Percentiles rank a stretch among this genome's conserved stretches.
Conservation (phyloP, 2,329 filamentous ascomycete species). For the Canariomyces notabilis region DNA sequence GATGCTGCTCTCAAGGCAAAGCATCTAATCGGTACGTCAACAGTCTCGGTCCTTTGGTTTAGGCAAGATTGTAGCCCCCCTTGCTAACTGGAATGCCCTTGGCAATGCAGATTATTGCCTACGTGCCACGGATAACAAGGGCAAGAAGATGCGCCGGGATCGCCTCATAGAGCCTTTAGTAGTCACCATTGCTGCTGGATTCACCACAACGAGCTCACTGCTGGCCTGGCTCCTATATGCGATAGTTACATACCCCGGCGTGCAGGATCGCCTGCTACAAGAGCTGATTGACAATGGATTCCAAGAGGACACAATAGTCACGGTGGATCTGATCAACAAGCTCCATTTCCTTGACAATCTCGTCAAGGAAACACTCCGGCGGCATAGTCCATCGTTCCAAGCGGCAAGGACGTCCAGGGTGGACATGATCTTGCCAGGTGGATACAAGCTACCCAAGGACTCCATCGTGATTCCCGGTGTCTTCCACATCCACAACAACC, state of each 20-base stretch:
- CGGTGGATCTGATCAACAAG: not conserved
- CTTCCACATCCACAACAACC: conserved; percentile 1
- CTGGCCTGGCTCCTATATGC: conserved; percentile 5
- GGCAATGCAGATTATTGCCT: not conserved
- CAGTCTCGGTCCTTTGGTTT: no score
- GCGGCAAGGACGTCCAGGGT: not conserved
- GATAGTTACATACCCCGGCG: conserved; percentile 1
- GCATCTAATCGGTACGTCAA: no score
- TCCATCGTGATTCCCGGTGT: not conserved
- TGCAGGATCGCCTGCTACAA: conserved; percentile 1
- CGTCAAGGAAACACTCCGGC: conserved; percentile 3
- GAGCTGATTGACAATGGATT: not conserved
- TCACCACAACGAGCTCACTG: conserved; percentile 2
- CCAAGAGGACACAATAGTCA: not conserved
- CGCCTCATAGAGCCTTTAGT: not conserved
- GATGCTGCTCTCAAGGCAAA: no score
- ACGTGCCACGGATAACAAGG: conserved; percentile 1
- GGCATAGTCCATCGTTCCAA: conserved; percentile 3
- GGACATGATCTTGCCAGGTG: conserved; percentile 3
- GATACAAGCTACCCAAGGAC: conserved; percentile 1
- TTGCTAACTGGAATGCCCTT: not conserved
- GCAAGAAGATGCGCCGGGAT: not conserved
- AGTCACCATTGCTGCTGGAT: not conserved
- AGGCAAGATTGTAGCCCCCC: no score
- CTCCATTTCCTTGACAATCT: conserved; percentile 2